Percentiles rank a stretch among this genome's conserved stretches.
phyloP scores from a whole-genome alignment of 129 eudicot species.

The Scalesia atractyloides region DNA sequence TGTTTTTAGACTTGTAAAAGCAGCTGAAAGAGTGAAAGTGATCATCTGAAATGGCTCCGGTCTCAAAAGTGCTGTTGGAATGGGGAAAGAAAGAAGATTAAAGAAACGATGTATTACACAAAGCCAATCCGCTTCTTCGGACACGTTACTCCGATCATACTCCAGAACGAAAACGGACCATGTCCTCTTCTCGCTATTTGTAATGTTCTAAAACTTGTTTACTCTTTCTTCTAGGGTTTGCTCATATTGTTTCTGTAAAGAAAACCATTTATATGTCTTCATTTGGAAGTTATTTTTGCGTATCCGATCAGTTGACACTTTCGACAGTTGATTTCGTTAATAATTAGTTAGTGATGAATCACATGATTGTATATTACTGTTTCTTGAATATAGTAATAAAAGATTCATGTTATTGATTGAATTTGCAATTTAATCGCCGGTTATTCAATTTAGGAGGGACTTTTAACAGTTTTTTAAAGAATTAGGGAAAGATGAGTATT shows the following conservation, averaged over 20 bases:
- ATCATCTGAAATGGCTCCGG: constrained; percentile 40
- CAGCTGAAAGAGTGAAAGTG: constrained; percentile 6
- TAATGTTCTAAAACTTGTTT: constrained; percentile 24
- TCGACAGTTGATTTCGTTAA: neutral
- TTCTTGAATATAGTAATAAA: too few relatives aligned
- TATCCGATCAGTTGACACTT: too few relatives aligned
- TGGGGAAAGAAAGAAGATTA: constrained; percentile 19
- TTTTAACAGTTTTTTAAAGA: neutral
- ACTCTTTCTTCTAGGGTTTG: too few relatives aligned
- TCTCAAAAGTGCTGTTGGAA: constrained; percentile 35
- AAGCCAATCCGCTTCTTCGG: constrained; percentile 70
- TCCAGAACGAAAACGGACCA: constrained; percentile 90
- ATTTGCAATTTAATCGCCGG: neutral
- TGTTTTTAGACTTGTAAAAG: constrained; percentile 4
- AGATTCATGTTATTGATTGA: constrained; percentile 11
- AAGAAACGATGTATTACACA: constrained; percentile 60
- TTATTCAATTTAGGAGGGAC: neutral
- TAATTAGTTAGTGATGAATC: too few relatives aligned
- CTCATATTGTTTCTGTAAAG: too few relatives aligned
- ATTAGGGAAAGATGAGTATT: constrained; percentile 2
- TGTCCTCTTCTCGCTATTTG: constrained; percentile 96
- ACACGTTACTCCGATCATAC: constrained; percentile 61
- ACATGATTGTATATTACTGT: too few relatives aligned
- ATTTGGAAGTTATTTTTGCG: too few relatives aligned
- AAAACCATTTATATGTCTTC: too few relatives aligned